Base-by-base conservation (phyloP, 139 green algal species). In the Protoeuglena noctilucae region DNA sequence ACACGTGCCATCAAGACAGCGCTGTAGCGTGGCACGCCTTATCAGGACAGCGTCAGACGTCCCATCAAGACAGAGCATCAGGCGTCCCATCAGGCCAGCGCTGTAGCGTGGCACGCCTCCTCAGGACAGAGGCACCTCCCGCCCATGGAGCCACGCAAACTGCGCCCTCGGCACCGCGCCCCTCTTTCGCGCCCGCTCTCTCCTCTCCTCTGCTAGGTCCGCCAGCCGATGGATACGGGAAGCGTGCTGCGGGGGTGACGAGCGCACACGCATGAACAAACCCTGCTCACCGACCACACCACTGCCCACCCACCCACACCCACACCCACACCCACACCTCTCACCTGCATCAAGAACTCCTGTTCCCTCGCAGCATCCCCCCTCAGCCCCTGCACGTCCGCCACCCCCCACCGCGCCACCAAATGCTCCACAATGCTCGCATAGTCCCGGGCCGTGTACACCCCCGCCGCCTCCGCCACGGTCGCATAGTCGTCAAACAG, bases 371-470 rank as follows among this genome's bases (percentile, higher is more conserved):
- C 69, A 0, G 76, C 86, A 24, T 95, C 81, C 4, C 65, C 71
- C 16, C 40, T 64, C 19, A 88, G 56, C 26, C 69, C 70, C 18
- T 50, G 58, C n/a, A 74, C 31, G 43, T 72, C 63, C 28, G 62
- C 53, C 2, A 95, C 60, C 6, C 89, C 46, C 87, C 87, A 96
- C 21, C 71, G 53, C 43, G 70, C 67, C 28, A 76, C 48, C 21
- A 83, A 52, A 53, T 78, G 71, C 19, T 71, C 59, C 43, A 87
- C 40, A 28, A 41, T 54, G 26, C 28, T 43, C 24, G 48, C 45
- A 23, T 62, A 62, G 56, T 62, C 56, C 45, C 21, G 23, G 7
- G 56, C 48, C 3, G 56, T 56, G 56, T 62, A 62, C 43, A 53
- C 48, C 23, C 48, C 56, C 0, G 41, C 19, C 6, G 26, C 24